phyloP scores from a whole-genome alignment of 2,329 filamentous ascomycete species.

The Ophiostoma angusticollis region DNA sequence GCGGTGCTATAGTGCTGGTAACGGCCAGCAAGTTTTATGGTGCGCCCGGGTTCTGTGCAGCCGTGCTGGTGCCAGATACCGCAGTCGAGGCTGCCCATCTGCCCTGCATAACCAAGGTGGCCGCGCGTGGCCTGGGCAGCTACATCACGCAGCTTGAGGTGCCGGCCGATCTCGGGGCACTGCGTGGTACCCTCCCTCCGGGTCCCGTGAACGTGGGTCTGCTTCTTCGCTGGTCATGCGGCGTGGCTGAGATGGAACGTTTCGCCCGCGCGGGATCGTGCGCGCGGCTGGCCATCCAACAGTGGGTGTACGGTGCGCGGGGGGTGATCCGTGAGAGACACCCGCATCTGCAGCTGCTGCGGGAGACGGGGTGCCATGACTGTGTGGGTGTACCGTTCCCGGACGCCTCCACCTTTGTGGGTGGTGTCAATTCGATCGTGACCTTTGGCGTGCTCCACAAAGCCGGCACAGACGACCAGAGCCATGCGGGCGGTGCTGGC shows the following conservation, averaged over 20 bases:
- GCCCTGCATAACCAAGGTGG: background rate
- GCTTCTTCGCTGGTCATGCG: slow-evolving; percentile 8
- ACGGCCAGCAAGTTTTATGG: slow-evolving; percentile 9
- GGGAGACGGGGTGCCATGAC: background rate
- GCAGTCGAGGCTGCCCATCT: background rate
- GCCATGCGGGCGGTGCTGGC: background rate
- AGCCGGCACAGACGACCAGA: no score
- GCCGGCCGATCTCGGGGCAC: background rate
- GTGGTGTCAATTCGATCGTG: slow-evolving; percentile 9
- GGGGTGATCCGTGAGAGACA: background rate
- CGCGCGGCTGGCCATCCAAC: background rate
- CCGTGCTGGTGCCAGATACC: slow-evolving; percentile 3
- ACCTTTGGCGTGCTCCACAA: background rate
- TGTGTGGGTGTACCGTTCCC: background rate
- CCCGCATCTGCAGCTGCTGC: slow-evolving; percentile 1
- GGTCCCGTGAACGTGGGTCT: slow-evolving; percentile 2
- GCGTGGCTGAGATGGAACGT: slow-evolving; percentile 8
- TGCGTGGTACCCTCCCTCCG: slow-evolving; percentile 1
- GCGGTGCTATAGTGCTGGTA: slow-evolving; percentile 3
- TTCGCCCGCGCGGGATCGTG: background rate
- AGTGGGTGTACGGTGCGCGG: slow-evolving; percentile 1
- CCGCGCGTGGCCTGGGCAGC: background rate
- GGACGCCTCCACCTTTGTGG: background rate
- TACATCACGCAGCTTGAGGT: slow-evolving; percentile 8
- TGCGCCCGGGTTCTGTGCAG: slow-evolving; percentile 8